Evolutionary conservation across 2,329 filamentous ascomycete genomes (phyloP).

Genomic region (Ophiostoma sp.): DNA sequence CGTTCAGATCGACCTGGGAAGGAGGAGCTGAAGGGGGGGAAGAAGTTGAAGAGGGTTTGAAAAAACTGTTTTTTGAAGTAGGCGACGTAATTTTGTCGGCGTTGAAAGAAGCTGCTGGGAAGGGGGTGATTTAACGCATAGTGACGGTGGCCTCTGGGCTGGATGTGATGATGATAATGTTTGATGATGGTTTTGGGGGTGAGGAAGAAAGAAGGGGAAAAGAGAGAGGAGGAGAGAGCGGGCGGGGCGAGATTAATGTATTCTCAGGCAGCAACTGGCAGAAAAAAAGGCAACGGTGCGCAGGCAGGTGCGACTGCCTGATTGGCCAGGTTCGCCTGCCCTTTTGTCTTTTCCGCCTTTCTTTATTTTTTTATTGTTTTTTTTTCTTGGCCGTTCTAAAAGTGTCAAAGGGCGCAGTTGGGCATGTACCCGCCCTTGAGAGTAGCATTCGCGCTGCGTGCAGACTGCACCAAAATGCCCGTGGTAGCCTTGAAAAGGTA

Average conservation of each 20-base stretch:
- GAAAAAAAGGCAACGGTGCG: conserved; percentile 16
- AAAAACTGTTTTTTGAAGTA: conserved; percentile 30
- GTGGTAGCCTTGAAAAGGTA: background rate
- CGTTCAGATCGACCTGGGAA: conserved; percentile 62
- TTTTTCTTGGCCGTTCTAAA: background rate
- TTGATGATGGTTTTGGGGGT: conserved; percentile 35
- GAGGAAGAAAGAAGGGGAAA: conserved; percentile 35
- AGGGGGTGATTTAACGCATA: conserved; percentile 54
- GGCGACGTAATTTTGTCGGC: conserved; percentile 51
- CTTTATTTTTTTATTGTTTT: background rate
- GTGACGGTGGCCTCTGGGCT: conserved; percentile 40
- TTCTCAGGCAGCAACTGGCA: conserved; percentile 35
- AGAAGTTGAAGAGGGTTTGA: conserved; percentile 42
- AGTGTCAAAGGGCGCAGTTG: conserved; percentile 12
- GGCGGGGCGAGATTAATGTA: conserved; percentile 33
- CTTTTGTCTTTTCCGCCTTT: background rate
- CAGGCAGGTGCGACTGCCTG: conserved; percentile 6
- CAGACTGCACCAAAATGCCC: background rate
- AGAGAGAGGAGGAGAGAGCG: conserved; percentile 29
- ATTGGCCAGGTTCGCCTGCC: background rate
- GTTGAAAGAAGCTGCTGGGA: conserved; percentile 34
- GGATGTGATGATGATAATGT: conserved; percentile 27
- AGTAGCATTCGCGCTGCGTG: background rate
- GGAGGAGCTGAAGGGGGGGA: conserved; percentile 47
- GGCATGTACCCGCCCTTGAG: conserved; percentile 10